A percentile compares a stretch with the other conserved stretches of the same genome.
phyloP scores from a whole-genome alignment of 352 stramenopile species.

The Phytopythium chamaehyphon region DNA sequence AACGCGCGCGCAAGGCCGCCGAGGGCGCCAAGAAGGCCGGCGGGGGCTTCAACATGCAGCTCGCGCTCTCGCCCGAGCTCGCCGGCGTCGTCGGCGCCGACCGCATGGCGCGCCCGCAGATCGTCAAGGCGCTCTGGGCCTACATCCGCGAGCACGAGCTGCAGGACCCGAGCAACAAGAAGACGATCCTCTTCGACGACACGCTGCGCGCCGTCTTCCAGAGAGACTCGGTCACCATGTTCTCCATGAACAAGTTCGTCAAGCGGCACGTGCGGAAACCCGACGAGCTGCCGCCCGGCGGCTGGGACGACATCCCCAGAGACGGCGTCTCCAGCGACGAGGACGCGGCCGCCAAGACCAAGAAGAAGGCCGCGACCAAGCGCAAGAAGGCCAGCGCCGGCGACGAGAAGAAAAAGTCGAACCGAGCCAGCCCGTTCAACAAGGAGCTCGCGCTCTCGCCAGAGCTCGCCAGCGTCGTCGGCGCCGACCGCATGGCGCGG shows the following conservation, averaged over 20 bases:
- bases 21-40: slow-evolving; percentile 24
- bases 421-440: slow-evolving; percentile 68
- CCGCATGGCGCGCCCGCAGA: slow-evolving; percentile 86
- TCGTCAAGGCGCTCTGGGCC: slow-evolving; percentile 95
- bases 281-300: slow-evolving; percentile 48
- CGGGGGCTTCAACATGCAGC: slow-evolving; percentile 72
- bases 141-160: slow-evolving; percentile 95
- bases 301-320: slow-evolving; percentile 71
- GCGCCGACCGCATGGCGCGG: slow-evolving; percentile 78
- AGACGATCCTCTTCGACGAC: slow-evolving; percentile 90
- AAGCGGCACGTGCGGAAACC: slow-evolving; percentile 83
- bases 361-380: slow-evolving; percentile 60
- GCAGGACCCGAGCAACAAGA: slow-evolving; percentile 94
- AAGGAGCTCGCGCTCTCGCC: slow-evolving; percentile 71
- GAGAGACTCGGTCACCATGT: slow-evolving; percentile 85
- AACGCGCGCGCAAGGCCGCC: slow-evolving; percentile 40
- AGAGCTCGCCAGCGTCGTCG: slow-evolving; percentile 71
- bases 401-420: slow-evolving; percentile 49
- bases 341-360: slow-evolving; percentile 48
- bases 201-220: slow-evolving; percentile 77
- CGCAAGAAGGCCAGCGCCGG: slow-evolving; percentile 40
- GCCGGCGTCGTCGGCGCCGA: slow-evolving; percentile 79
- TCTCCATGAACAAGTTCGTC: slow-evolving; percentile 87
- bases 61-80: slow-evolving; percentile 76
- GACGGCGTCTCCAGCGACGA: slow-evolving; percentile 83